Conservation (phyloP, 2,329 filamentous ascomycete species). For the Fusarium sp. region DNA sequence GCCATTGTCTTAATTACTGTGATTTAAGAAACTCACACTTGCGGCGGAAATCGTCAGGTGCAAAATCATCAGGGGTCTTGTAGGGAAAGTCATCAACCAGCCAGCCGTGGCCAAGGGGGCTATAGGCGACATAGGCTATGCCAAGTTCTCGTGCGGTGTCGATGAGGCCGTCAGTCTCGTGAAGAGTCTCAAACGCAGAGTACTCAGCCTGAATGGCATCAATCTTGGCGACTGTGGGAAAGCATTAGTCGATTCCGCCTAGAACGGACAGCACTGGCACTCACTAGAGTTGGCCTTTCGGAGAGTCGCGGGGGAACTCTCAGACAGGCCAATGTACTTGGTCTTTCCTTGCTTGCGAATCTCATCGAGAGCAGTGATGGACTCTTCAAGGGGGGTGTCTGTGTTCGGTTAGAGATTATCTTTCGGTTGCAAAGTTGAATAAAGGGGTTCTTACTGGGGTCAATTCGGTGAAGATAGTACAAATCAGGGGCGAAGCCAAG, state of each 20-base stretch:
- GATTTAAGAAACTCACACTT: slow-evolving; percentile 41
- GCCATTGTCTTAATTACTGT: background rate
- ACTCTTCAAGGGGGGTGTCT: slow-evolving; percentile 60
- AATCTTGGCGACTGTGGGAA: slow-evolving; percentile 56
- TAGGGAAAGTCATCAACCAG: slow-evolving; percentile 58
- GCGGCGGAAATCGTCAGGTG: slow-evolving; percentile 55
- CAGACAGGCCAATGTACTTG: slow-evolving; percentile 62
- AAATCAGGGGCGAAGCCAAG: slow-evolving; percentile 60
- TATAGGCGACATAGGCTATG: slow-evolving; percentile 59
- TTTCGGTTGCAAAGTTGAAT: too few relatives aligned
- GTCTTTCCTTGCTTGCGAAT: slow-evolving; percentile 60
- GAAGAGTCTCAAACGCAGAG: slow-evolving; percentile 56
- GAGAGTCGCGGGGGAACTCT: slow-evolving; percentile 58
- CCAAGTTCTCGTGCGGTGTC: slow-evolving; percentile 55
- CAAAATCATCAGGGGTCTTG: slow-evolving; percentile 60
- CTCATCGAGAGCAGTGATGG: slow-evolving; percentile 59
- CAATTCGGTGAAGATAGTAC: slow-evolving; percentile 59
- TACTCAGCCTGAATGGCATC: slow-evolving; percentile 61
- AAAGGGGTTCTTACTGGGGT: slow-evolving; percentile 51
- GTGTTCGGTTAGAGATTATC: background rate
- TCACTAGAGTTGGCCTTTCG: slow-evolving; percentile 58
- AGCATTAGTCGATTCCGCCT: background rate
- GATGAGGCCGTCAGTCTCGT: slow-evolving; percentile 55
- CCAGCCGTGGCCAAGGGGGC: slow-evolving; percentile 61
- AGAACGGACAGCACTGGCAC: slow-evolving; percentile 1